Evolutionary conservation across 2,329 filamentous ascomycete species (phyloP).

Genomic region (Pestalotiopsis sp.): DNA sequence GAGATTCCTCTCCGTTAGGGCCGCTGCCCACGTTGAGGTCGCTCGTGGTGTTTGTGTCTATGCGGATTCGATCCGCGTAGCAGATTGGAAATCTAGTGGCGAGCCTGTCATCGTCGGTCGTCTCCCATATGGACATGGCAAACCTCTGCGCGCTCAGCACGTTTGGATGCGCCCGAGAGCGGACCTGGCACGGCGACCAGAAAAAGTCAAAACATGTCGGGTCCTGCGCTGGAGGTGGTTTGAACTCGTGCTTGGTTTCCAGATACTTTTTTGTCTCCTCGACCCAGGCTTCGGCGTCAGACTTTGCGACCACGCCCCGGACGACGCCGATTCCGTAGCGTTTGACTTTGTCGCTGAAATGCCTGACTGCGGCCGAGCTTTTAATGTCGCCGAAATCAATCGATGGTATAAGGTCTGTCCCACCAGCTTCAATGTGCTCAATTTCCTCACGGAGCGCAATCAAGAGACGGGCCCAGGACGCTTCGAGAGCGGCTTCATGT

Average conservation of each 20-base stretch:
- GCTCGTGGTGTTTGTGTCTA: slow-evolving; percentile 56
- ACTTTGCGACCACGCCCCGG: slow-evolving; percentile 62
- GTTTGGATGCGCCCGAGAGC: slow-evolving; percentile 67
- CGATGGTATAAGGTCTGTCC: slow-evolving; percentile 56
- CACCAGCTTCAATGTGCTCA: slow-evolving; percentile 52
- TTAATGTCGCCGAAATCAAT: slow-evolving; percentile 57
- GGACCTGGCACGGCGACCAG: slow-evolving; percentile 72
- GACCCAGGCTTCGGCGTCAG: slow-evolving; percentile 61
- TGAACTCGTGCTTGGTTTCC: slow-evolving; percentile 48
- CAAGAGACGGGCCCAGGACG: slow-evolving; percentile 59
- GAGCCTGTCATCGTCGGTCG: slow-evolving; percentile 55
- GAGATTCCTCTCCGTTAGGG: slow-evolving; percentile 28
- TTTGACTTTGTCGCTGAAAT: slow-evolving; percentile 59
- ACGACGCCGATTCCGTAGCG: slow-evolving; percentile 69
- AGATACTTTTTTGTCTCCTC: slow-evolving; percentile 63
- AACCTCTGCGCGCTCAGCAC: slow-evolving; percentile 67
- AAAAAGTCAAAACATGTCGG: slow-evolving; percentile 75
- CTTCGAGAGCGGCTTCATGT: slow-evolving; percentile 56
- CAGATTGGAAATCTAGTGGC: slow-evolving; percentile 64
- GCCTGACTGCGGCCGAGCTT: slow-evolving; percentile 48
- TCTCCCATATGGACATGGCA: slow-evolving; percentile 69
- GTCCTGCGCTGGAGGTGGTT: slow-evolving; percentile 61
- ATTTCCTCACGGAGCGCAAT: slow-evolving; percentile 53
- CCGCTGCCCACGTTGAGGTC: slow-evolving; percentile 30
- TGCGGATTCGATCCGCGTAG: slow-evolving; percentile 71